A percentile compares a stretch with the other conserved stretches of the same genome.
Conservation (phyloP, 2,329 filamentous ascomycete species). For the Penicillium sp. region DNA sequence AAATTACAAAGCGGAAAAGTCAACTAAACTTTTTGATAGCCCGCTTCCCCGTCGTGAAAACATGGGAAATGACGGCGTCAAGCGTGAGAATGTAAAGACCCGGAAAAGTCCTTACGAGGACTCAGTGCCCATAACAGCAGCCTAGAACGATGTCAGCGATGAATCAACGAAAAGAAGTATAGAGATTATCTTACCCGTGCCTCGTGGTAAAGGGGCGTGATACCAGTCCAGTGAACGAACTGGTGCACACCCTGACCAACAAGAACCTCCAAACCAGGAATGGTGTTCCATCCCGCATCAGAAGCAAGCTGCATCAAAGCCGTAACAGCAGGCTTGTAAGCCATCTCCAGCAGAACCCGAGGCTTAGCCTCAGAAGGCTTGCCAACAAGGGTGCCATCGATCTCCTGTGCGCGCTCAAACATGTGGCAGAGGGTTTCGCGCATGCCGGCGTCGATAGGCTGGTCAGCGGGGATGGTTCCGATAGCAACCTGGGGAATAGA, state of each 20-base stretch:
- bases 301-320: slow-evolving; percentile 81
- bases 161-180: background rate
- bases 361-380: slow-evolving; percentile 36
- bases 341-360: slow-evolving; percentile 85
- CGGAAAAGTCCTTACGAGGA: slow-evolving; percentile 8
- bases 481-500: slow-evolving; percentile 70
- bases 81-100: background rate
- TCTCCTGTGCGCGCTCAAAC: slow-evolving; percentile 51
- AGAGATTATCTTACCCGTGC: slow-evolving; percentile 56
- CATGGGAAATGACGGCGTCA: slow-evolving; percentile 6
- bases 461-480: slow-evolving; percentile 87
- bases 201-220: slow-evolving; percentile 55
- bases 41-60: background rate
- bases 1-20: background rate
- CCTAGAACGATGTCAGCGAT: slow-evolving; percentile 17
- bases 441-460: slow-evolving; percentile 73
- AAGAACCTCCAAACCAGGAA: slow-evolving; percentile 85
- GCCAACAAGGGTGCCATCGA: slow-evolving; percentile 43
- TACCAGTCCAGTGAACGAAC: slow-evolving; percentile 26
- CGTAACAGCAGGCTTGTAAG: slow-evolving; percentile 86
- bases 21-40: background rate
- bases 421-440: slow-evolving; percentile 62
- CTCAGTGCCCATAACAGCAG: slow-evolving; percentile 29
- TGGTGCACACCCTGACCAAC: slow-evolving; percentile 84
- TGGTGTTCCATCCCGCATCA: slow-evolving; percentile 75